Evolutionary conservation across 805 yeast species (phyloP).

Genomic region (Cephaloascus albidus): DNA sequence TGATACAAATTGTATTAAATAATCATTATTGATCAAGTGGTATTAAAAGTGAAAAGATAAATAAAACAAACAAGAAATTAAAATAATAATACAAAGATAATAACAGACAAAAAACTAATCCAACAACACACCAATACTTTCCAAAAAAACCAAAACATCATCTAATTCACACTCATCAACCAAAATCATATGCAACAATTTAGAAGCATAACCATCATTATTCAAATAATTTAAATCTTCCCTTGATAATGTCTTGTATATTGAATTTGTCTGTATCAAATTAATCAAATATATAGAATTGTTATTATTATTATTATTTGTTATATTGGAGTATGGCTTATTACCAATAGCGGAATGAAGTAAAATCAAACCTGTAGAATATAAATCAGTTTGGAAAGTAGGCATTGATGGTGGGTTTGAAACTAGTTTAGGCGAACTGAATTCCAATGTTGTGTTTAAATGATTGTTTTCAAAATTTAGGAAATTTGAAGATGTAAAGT

Average conservation of each 20-base stretch:
- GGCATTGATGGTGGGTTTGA: conserved; percentile 13
- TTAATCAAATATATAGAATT: conserved; percentile 17
- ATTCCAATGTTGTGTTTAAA: conserved; percentile 27
- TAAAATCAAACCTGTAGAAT: conserved; percentile 35
- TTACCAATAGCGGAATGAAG: conserved; percentile 35
- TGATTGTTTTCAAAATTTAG: conserved; percentile 5
- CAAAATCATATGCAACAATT: conserved; percentile 16
- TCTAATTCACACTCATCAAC: conserved; percentile 15
- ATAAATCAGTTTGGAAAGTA: conserved; percentile 29
- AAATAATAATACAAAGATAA: too few relatives aligned
- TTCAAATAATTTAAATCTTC: conserved; percentile 13
- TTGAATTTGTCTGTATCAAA: conserved; percentile 19
- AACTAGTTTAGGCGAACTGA: conserved; percentile 38
- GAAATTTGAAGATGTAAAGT: conserved; percentile 31
- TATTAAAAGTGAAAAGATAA: too few relatives aligned
- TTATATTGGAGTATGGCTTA: conserved; percentile 27
- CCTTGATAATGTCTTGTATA: conserved; percentile 16
- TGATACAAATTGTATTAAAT: too few relatives aligned
- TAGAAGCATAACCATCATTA: conserved; percentile 6
- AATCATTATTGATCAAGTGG: too few relatives aligned
- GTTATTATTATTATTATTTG: conserved; percentile 20
- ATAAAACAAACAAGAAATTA: too few relatives aligned
- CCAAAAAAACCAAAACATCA: background rate
- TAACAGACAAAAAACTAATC: background rate
- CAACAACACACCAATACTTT: background rate